Percentiles rank a stretch among this genome's conserved stretches.
phyloP scores from a whole-genome alignment of 2,329 filamentous ascomycete species.

The Fusarium miscanthi region DNA sequence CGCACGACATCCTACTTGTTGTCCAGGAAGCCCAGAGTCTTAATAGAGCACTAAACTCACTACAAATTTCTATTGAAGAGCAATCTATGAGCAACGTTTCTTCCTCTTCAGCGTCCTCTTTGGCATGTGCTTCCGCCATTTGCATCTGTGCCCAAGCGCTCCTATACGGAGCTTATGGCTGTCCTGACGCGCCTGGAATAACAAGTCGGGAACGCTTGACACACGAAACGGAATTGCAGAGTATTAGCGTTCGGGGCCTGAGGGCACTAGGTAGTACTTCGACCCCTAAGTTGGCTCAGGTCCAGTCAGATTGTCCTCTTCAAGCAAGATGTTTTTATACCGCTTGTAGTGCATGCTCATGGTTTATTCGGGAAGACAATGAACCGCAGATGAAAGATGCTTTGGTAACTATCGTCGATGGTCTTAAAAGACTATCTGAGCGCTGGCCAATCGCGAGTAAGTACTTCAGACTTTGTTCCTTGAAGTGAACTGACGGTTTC shows the following conservation, averaged over 20 bases:
- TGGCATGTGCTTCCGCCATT: not conserved
- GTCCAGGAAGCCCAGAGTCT: conserved; percentile 4
- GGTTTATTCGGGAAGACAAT: conserved; percentile 18
- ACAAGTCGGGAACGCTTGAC: conserved; percentile 3
- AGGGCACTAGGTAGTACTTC: not conserved
- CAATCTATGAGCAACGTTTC: not conserved
- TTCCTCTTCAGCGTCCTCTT: not conserved
- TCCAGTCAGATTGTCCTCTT: not conserved
- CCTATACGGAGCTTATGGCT: conserved; percentile 5
- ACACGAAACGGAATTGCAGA: conserved; percentile 6
- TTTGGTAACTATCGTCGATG: not conserved
- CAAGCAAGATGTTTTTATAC: not conserved
- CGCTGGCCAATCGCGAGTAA: conserved; percentile 3
- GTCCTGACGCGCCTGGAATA: not conserved
- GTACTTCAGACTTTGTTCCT: not conserved
- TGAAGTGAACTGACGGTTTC: not conserved
- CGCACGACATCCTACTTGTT: not conserved
- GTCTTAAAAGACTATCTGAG: not conserved
- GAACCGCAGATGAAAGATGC: conserved; percentile 2
- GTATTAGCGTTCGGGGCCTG: not conserved
- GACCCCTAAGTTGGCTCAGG: not conserved
- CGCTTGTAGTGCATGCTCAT: conserved; percentile 4
- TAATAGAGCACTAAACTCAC: not conserved
- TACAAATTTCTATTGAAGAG: not conserved
- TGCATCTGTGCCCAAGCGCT: conserved; percentile 5